Base-by-base conservation (phyloP, 2,329 filamentous ascomycete genomes). In the Teratosphaeria gauchensis region DNA sequence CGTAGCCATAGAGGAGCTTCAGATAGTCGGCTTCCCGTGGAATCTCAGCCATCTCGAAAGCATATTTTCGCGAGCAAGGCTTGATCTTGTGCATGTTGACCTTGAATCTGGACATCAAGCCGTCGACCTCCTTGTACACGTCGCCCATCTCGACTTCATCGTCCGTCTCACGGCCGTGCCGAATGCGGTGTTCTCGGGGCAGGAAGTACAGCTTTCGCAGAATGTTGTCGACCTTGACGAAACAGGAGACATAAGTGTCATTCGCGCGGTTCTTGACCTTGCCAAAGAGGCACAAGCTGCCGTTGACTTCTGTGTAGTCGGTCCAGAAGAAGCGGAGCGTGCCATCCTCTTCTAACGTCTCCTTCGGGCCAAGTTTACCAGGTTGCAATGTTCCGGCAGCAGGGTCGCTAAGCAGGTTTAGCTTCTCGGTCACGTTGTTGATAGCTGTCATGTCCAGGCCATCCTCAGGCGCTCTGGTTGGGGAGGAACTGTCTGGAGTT, bases 311-410 rank as follows among this genome's bases (percentile, higher is more conserved):
- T 0, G 88, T 90, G 69, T 96, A 99, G 74, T 99, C 94, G 7
- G 89, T 88, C 94, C 94, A 99, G 77, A 96, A 99, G 78, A 99
- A 90, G 65, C 87, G 87, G 32, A 99, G 79, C 66, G 89, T 95
- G 38, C 92, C 94, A 69, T 99, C 92, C 62, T 89, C 85, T 72
- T 97, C 92, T n/a, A 95, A 76, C n/a, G 89, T 91, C 73, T 95
- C 88, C 62, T 88, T 84, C 59, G 89, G 82, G 63, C 87, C 85
- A 54, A 96, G 81, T 74, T 97, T 99, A 48, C 91, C 91, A 63
- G 89, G 83, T 8, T 78, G 80, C 30, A 78, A 78, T 35, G 79
- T 77, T 63, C 90, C 87, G 2, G 83, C 72, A 4, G 82, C 85
- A 3, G 90, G 86, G 68, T 85, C 90, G 72, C 83, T 90, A 64